Evolutionary conservation across 192 early-diverging fungal species (phyloP).

Genomic region (Linnemannia zychae): DNA sequence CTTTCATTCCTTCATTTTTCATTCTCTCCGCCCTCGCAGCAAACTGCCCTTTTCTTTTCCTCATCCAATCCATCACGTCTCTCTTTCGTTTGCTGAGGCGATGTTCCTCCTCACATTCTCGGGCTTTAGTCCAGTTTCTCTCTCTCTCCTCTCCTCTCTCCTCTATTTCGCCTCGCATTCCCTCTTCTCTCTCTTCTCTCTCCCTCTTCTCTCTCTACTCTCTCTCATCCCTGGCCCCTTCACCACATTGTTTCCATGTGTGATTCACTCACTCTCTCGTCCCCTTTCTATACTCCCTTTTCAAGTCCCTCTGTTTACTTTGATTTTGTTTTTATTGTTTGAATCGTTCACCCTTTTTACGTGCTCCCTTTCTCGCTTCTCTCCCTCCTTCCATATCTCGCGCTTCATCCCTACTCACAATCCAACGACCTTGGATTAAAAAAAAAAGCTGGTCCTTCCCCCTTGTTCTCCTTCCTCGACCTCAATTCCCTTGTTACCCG

Average conservation of each 20-base stretch:
- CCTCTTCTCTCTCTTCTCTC: background rate
- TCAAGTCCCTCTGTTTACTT: background rate
- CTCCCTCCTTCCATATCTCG: too few species aligned
- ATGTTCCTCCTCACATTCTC: background rate
- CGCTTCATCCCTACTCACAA: background rate
- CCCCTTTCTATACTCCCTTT: background rate
- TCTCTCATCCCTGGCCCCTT: background rate
- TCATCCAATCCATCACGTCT: background rate
- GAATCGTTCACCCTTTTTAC: background rate
- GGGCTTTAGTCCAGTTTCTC: background rate
- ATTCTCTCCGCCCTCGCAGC: background rate
- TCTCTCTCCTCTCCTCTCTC: background rate
- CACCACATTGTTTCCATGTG: background rate
- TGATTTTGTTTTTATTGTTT: background rate
- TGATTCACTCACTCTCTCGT: background rate
- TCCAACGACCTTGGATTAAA: background rate
- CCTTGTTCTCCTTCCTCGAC: background rate
- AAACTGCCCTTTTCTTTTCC: too few species aligned
- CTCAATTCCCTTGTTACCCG: background rate
- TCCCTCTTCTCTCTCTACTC: background rate
- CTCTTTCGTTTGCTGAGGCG: background rate
- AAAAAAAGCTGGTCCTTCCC: background rate
- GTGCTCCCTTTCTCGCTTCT: background rate
- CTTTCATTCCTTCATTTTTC: background rate
- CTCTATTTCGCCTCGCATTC: background rate